Base-by-base conservation (phyloP, 2,329 filamentous ascomycete genomes). In the Gremmenia infestans region DNA sequence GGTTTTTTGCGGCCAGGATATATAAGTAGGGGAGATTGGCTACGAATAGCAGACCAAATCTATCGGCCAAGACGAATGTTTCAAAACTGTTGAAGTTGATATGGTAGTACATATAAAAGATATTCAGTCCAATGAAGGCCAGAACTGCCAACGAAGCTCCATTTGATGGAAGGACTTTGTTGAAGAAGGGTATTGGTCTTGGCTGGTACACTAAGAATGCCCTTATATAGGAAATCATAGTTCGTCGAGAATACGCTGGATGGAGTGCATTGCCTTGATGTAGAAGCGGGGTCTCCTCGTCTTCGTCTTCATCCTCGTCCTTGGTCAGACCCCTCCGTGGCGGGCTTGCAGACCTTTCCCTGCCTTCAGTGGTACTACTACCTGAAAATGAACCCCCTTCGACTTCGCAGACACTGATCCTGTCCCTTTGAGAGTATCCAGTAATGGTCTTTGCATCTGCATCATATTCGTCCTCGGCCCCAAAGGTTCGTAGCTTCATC, bases 1-100 rank as follows among this genome's bases (percentile, higher is more conserved):
- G 83, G 57, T 83, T 87, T 68, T 88, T 88, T 35, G 85, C 84
- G 2, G 81, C 78, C 3, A 88, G 73, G 4, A 87, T 72, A 66
- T 88, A 87, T 3, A 87, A 73, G 40, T 79, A 68, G 3, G 78
- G 77, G 1, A 81, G 68, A 54, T 80, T 81, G 11, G 74, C 72
- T 15, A 73, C 73, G 61, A 80, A 79, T 2, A 69, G 60, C 12
- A 70, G 45, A 17, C 63, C 68, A 39, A 61, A 59, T 53, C 69
- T 61, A 42, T 68, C 68, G 4, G 65, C 65, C 6, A 85, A 78
- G 52, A 81, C 74, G 66, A 85, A 82, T 54, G 81, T 72, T 63
- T 77, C 77, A 48, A 72, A 68, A n/a, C 74, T 61, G 12, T 72
- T 71, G 17, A 81, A 66, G 0, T 78, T 75, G 35, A 80, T 74